Conservation (phyloP, 2,329 filamentous ascomycete species). For the Ceratocystis colombiana region DNA sequence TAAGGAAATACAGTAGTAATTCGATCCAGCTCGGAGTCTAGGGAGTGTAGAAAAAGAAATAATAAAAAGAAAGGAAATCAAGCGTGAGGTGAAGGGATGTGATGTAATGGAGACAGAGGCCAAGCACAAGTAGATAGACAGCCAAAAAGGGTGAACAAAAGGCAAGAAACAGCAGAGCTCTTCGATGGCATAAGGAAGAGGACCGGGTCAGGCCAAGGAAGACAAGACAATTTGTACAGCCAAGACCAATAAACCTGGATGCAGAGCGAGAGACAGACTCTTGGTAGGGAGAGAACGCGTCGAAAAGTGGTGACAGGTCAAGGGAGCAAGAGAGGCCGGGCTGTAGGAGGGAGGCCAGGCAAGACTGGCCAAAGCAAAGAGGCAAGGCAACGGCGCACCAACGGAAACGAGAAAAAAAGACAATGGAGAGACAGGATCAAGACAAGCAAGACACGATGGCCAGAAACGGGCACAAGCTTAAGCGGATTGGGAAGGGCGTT, state of each 20-base stretch:
- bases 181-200: no score
- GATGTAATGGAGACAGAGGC: constrained; percentile 4
- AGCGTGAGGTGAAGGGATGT: neutral
- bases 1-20: no score
- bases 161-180: no score
- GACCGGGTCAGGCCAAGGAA: neutral
- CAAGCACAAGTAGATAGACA: neutral
- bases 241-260: constrained; percentile 12
- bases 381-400: constrained; percentile 11
- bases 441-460: constrained; percentile 3
- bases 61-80: neutral
- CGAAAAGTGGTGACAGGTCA: constrained; percentile 9
- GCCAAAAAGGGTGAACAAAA: no score
- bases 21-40: neutral
- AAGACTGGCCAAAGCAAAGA: neutral
- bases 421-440: constrained; percentile 10
- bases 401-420: constrained; percentile 5
- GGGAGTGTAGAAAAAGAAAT: neutral
- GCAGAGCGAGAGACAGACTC: neutral
- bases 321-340: constrained; percentile 3
- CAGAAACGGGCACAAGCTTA: constrained; percentile 13
- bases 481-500: neutral
- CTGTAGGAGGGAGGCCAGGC: neutral
- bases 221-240: neutral
- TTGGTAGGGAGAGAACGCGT: constrained; percentile 5